These are phyloP conservation scores for Aphanomyces invadans DNA, from an alignment of 352 stramenopile genomes.

Conservation along the genomic window DNA sequence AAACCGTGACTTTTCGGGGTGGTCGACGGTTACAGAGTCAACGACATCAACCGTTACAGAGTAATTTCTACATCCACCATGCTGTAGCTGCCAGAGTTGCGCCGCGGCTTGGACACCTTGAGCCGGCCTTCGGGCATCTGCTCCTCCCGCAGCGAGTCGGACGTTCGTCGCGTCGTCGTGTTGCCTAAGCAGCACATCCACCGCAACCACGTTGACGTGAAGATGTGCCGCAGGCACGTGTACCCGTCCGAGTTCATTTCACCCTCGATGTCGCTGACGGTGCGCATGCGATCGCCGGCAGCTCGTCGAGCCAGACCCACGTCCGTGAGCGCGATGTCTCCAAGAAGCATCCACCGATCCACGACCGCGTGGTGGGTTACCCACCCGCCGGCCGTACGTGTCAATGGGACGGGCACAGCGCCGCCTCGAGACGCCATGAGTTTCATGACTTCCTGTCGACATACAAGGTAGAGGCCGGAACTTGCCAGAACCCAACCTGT, in stretches of 20 bases:
- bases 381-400: conserved; percentile 63
- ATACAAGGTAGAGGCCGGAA: conserved; percentile 74
- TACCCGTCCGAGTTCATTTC: conserved; percentile 25
- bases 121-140: conserved; percentile 63
- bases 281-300: conserved; percentile 41
- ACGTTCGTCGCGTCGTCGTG: conserved; percentile 24
- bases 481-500: conserved; percentile 65
- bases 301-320: conserved; percentile 54
- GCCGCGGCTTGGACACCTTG: conserved; percentile 43
- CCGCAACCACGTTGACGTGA: conserved; percentile 29
- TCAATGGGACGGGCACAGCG: conserved; percentile 68
- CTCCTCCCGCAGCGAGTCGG: conserved; percentile 16
- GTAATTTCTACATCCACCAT: conserved; percentile 45
- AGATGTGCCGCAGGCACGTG: conserved; percentile 38
- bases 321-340: conserved; percentile 59
- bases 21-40: too few species aligned
- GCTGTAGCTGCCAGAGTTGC: conserved; percentile 76
- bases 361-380: conserved; percentile 72
- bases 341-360: conserved; percentile 79
- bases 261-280: conserved; percentile 19
- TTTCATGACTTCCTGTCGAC: conserved; percentile 65
- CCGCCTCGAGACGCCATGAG: conserved; percentile 74
- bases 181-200: conserved; percentile 39
- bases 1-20: too few species aligned
- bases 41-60: neutral